Conservation (phyloP, 2,329 filamentous ascomycete species). For the Chrysoporthe puriensis region DNA sequence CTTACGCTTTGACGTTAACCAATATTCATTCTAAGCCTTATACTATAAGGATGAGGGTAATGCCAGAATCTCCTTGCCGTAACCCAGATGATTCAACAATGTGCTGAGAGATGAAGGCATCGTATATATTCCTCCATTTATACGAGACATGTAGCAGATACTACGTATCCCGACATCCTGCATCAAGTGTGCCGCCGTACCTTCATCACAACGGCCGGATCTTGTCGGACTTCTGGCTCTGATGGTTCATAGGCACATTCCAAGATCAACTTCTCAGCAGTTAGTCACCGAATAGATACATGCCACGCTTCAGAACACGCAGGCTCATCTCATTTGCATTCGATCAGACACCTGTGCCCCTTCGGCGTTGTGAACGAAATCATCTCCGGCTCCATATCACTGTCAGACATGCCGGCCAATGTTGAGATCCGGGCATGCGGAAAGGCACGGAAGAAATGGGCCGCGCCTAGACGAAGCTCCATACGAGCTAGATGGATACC, state of each 20-base stretch:
- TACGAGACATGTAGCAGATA: too few species aligned
- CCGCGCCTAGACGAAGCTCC: constrained; percentile 53
- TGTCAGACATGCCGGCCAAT: constrained; percentile 36
- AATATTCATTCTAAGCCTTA: too few species aligned
- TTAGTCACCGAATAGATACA: not conserved
- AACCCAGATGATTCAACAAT: too few species aligned
- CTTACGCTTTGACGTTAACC: too few species aligned
- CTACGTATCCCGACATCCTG: too few species aligned
- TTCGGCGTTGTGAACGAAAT: constrained; percentile 19
- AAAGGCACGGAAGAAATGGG: constrained; percentile 50
- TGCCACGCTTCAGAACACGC: not conserved
- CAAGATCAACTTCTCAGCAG: not conserved
- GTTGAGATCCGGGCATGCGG: constrained; percentile 36
- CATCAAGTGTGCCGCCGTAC: too few species aligned
- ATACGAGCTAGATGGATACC: constrained; percentile 58
- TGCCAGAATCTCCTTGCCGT: too few species aligned
- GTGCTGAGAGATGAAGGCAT: too few species aligned
- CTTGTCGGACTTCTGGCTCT: not conserved
- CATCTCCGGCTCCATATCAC: constrained; percentile 35
- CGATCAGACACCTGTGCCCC: constrained; percentile 21
- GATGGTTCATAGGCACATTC: not conserved
- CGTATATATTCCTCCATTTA: too few species aligned
- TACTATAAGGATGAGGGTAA: too few species aligned
- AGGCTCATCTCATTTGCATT: constrained; percentile 10
- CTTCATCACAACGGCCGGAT: too few species aligned